Evolutionary conservation across 495 filamentous ascomycete species (phyloP), one percentile per base, ranked within the genome.

Genomic region (Articulospora tetracladia): DNA sequence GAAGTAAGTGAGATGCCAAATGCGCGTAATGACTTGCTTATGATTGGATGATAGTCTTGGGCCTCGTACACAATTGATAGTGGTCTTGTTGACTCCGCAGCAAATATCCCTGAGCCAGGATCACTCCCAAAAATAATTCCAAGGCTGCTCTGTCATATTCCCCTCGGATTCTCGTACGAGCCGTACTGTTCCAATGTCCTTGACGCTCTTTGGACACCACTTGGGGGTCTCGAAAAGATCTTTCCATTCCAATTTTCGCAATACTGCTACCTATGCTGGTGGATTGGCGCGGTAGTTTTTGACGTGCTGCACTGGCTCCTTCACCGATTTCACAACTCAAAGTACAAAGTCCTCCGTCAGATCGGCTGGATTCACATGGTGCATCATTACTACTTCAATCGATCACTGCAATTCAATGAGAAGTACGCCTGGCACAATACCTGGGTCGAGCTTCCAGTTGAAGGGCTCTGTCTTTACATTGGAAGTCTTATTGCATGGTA

Each of bases 371-470:
- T 62, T 2, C 59, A 62, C 32, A 17, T 56, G 24, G 59, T 62
- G 20, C 59, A 62, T 41, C 59, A 62, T 20, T 30, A 52, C 3
- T 57, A 62, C 30, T 62, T 57, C 59, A 62, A 62, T 46, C 26
- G 59, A 2, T 22, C 22, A 15, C 53, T 62, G 19, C 44, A 57
- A 15, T 62, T 62, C 53, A 62, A 62, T 30, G 28, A 51, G 2
- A 50, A 36, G 36, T 57, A 62, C 32, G 53, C 13, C 15, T 49
- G 36, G 53, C 53, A 48, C 44, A 62, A 62, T 22, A 30, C 51
- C 10, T 12, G 34, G 12, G 26, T 56, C 11, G 59, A 57, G 25
- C 30, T 62, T 15, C 59, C 59, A 11, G 47, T 62, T 12, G 59
- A 62, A 62, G 30, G 56, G n/a, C 23, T 47, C 0, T 57, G 53